Conservation (phyloP, 2,329 filamentous ascomycete genomes). For the Fusarium avenaceum region DNA sequence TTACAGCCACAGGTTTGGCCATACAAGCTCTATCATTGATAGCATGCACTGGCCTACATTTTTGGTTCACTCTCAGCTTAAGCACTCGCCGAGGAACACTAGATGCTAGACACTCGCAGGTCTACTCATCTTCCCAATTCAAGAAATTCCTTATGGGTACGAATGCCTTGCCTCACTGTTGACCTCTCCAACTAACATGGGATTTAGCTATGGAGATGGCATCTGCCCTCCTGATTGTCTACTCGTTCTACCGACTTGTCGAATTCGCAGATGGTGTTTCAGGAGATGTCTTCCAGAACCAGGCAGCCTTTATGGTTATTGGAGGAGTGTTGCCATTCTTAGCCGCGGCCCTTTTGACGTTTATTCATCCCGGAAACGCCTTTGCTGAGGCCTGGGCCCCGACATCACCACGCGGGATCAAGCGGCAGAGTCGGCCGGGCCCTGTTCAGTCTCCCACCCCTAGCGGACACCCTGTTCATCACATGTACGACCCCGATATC, state of each 20-base stretch:
- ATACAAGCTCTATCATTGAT: constrained; percentile 60
- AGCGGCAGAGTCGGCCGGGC: constrained; percentile 37
- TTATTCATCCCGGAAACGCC: constrained; percentile 56
- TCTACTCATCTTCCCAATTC: constrained; percentile 61
- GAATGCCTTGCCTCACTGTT: constrained; percentile 22
- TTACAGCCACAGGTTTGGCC: constrained; percentile 61
- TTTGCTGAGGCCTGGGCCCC: constrained; percentile 59
- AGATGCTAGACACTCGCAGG: constrained; percentile 55
- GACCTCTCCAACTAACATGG: constrained; percentile 19
- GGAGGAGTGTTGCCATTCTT: constrained; percentile 59
- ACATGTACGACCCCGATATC: constrained; percentile 54
- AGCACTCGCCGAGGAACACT: constrained; percentile 55
- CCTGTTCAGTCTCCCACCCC: constrained; percentile 39
- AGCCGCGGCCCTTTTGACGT: constrained; percentile 53
- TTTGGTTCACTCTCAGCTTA: constrained; percentile 58
- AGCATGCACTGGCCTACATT: constrained; percentile 56
- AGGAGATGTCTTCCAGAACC: constrained; percentile 55
- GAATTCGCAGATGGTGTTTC: constrained; percentile 56
- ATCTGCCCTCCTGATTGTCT: constrained; percentile 55
- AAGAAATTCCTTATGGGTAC: constrained; percentile 61
- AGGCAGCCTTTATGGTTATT: constrained; percentile 56
- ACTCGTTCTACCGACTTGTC: constrained; percentile 59
- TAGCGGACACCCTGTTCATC: constrained; percentile 47
- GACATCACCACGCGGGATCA: constrained; percentile 53
- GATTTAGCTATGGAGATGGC: constrained; percentile 55